Base-by-base conservation (phyloP, 1,284 basidiomycete genomes). In the Tylopilus sp. region DNA sequence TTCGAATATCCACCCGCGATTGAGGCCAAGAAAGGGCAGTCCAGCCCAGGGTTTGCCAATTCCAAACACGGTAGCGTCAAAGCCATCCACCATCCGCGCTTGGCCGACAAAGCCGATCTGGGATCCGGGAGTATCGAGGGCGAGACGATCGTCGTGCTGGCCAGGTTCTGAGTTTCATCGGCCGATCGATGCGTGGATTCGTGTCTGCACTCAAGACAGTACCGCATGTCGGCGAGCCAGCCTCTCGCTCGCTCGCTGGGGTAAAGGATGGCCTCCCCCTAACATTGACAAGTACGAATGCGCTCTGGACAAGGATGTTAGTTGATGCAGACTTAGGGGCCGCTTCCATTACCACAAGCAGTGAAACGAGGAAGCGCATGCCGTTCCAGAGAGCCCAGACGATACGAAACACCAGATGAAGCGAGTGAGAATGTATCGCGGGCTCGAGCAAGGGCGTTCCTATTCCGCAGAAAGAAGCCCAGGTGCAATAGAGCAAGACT, bases 291-390 rank as follows among this genome's bases (percentile, higher is more conserved):
- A 64, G 51, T 41, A 66, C 29, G 19, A 63, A 49, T 10, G 41
- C 48, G 37, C 65, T 66, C 63, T 64, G 34, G 15, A 11, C 4
- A 46, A 46, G 29, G 6, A 43, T 3, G 52, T 66, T 40, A 66
- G 55, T 26, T 30, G 18, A 40, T n/a, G 41, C 39, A 34, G 11
- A 36, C 37, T 25, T 28, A 18, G 38, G 37, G 16, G 35, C 25
- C 8, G 23, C 44, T 31, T 41, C 35, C 29, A 49, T 65, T 67
- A 64, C 63, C 63, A 58, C 60, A 13, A 63, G 23, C 2, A 67
- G 35, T 13, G 63, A 64, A 31, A 46, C 39, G 23, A 59, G 33
- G 41, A 57, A 51, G 16, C 64, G 53, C 8, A 19, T 38, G 23
- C 53, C 36, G 23, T 61, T 52, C 63, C 63, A 67, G 29, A 67